Conservation (phyloP, 306 rosid genomes). For the Acacia acuminata region DNA sequence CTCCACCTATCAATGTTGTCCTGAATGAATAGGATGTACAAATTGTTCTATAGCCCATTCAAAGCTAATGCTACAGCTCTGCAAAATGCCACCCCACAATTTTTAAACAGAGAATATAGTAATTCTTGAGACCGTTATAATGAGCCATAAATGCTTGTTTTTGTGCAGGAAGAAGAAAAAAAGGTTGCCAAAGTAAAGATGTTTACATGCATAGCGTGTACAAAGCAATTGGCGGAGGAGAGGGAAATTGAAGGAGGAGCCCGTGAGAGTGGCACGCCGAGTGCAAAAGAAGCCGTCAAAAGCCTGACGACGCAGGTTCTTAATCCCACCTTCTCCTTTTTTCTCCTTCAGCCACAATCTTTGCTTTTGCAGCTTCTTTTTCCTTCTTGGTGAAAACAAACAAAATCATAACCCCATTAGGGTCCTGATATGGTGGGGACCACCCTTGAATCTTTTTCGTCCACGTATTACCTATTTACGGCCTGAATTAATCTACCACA, state of each 20-base stretch:
- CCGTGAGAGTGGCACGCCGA: conserved; percentile 92
- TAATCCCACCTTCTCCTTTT: conserved; percentile 17
- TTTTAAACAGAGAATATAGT: background rate
- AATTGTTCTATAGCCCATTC: background rate
- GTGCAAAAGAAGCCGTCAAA: conserved; percentile 94
- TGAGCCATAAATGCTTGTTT: background rate
- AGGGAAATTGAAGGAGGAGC: conserved; percentile 56
- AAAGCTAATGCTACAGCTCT: conserved; percentile 24
- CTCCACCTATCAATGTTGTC: conserved; percentile 13
- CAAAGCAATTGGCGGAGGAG: conserved; percentile 58
- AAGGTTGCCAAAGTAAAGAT: conserved; percentile 36
- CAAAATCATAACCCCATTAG: conserved; percentile 44
- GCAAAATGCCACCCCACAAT: background rate
- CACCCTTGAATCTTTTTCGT: conserved; percentile 48
- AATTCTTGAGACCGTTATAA: background rate
- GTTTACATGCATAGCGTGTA: conserved; percentile 95
- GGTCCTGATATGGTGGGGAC: conserved; percentile 53
- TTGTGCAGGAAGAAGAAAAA: conserved; percentile 42
- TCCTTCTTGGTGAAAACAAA: conserved; percentile 44
- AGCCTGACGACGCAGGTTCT: conserved; percentile 91
- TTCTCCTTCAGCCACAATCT: conserved; percentile 40
- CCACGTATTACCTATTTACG: conserved; percentile 1
- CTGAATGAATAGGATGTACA: conserved; percentile 4
- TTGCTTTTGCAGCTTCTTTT: conserved; percentile 54
- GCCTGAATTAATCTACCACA: conserved; percentile 7